Conservation (phyloP, 257 asterid species). For the Nicotiana tabacum region DNA sequence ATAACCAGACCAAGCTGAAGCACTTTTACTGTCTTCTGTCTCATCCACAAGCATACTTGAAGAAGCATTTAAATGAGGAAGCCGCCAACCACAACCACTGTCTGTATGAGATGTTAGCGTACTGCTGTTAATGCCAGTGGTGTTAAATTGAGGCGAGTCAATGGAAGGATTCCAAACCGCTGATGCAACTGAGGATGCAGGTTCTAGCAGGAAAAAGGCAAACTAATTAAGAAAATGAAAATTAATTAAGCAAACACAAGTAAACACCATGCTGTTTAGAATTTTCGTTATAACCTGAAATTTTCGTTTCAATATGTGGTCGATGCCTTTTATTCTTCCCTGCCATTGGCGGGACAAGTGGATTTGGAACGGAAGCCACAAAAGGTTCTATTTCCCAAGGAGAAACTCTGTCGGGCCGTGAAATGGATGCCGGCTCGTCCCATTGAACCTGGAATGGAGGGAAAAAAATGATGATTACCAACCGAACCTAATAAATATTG, state of each 20-base stretch:
- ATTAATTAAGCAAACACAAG: background rate
- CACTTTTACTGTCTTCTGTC: conserved; percentile 44
- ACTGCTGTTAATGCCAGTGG: conserved; percentile 20
- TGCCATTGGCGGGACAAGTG: conserved; percentile 30
- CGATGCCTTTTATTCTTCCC: conserved; percentile 55
- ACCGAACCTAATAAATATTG: background rate
- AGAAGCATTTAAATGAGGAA: conserved; percentile 31
- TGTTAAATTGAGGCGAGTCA: conserved; percentile 30
- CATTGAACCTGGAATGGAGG: conserved; percentile 58
- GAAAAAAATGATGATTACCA: background rate
- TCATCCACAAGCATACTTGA: conserved; percentile 38
- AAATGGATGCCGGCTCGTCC: conserved; percentile 68
- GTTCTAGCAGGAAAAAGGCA: conserved; percentile 26
- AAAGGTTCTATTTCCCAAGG: conserved; percentile 85
- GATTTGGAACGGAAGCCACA: conserved; percentile 41
- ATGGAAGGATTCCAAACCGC: conserved; percentile 51
- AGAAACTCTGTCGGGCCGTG: conserved; percentile 69
- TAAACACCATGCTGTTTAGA: background rate
- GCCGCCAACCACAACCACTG: conserved; percentile 18
- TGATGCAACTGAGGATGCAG: conserved; percentile 38
- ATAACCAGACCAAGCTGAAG: conserved; percentile 53
- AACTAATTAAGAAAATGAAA: background rate
- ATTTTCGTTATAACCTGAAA: conserved; percentile 36
- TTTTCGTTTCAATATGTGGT: conserved; percentile 34
- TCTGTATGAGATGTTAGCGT: conserved; percentile 7